Base-by-base conservation (phyloP, 495 filamentous ascomycete species). In the Hypoxylon crocopeplum region DNA sequence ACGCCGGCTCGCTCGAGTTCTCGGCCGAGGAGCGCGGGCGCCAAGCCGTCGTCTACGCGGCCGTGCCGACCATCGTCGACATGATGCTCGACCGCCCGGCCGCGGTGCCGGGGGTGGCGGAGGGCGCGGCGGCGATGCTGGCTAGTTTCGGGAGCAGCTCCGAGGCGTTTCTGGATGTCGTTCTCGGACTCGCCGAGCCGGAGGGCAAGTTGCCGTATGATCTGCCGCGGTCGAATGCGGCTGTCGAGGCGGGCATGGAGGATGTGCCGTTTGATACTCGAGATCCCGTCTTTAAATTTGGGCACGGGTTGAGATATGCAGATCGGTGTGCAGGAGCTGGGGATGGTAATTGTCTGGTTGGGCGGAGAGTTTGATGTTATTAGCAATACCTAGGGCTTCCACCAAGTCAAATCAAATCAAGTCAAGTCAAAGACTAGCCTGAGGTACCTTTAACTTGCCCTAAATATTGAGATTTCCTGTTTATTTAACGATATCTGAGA, bases 1-100 rank as follows among this genome's bases (percentile, higher is more conserved):
- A 74, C 24, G 67, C 61, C 6, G 72, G 73, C 2, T 73, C 69
- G 10, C 64, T 77, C 13, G 73, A 69, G 29, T 77, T 69, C 52
- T 57, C 59, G 11, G 59, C 50, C 5, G 56, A 62, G 11, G 68
- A 75, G 54, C 54, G 65, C 16, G 64, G 48, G 8, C 66, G 67
- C 1, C 72, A 72, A 46, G 71, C 63, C 0, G 57, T 56, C 6
- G 68, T 73, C 30, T 73, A 69, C 53, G 13, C 37, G 7, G 45
- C 52, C 1, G 64, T 69, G n/a, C 67, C 67, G 12, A 59, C 69
- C 0, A 63, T 71, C 15, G 69, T 71, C 2, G 70, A 73, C 22
- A 52, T 71, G 45, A 62, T 56, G 58, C 59, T 73, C 7, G 68
- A 70, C 36, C 59, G 70, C 3, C 68, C 68, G n/a, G 68, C 54